Percentiles rank a stretch among this genome's conserved stretches.
These are phyloP conservation scores for Rhizopogon vesiculosus DNA, from an alignment of 768 basidiomycete genomes.

Conservation along the genomic window DNA sequence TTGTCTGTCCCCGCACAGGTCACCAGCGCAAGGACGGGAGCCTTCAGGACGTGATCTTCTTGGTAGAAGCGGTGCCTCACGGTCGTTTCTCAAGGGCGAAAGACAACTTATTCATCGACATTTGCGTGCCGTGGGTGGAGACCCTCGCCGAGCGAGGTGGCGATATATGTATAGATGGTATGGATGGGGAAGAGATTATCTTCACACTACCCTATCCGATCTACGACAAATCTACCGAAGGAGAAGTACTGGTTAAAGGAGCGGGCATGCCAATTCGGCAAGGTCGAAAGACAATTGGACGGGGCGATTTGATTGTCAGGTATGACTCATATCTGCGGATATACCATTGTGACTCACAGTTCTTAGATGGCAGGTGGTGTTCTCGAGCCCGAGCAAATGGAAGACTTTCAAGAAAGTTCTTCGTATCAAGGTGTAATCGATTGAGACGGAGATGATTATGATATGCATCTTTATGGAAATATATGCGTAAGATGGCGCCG, in stretches of 20 bases:
- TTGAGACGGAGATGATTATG: conserved; percentile 8
- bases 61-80: conserved; percentile 57
- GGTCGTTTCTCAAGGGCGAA: conserved; percentile 51
- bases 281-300: conserved; percentile 46
- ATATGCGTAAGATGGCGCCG: conserved; percentile 1
- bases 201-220: conserved; percentile 51
- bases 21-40: conserved; percentile 54
- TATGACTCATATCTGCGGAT: conserved; percentile 26
- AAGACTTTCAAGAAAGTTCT: conserved; percentile 23
- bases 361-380: conserved; percentile 28
- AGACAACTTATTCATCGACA: conserved; percentile 51
- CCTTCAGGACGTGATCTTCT: conserved; percentile 63
- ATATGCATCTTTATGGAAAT: conserved; percentile 15
- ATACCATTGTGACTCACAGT: background rate
- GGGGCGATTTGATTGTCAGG: conserved; percentile 63
- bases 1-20: conserved; percentile 60
- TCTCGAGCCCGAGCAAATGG: conserved; percentile 28
- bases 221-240: conserved; percentile 42
- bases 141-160: conserved; percentile 42
- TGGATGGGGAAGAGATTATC: conserved; percentile 52
- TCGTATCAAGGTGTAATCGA: conserved; percentile 20
- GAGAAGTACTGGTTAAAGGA: conserved; percentile 46
- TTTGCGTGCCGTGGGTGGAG: conserved; percentile 55
- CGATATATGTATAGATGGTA: conserved; percentile 45
- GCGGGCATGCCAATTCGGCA: conserved; percentile 68